phyloP scores from a whole-genome alignment of 768 basidiomycete genomes.

The Leucosporidium yakuticum region DNA sequence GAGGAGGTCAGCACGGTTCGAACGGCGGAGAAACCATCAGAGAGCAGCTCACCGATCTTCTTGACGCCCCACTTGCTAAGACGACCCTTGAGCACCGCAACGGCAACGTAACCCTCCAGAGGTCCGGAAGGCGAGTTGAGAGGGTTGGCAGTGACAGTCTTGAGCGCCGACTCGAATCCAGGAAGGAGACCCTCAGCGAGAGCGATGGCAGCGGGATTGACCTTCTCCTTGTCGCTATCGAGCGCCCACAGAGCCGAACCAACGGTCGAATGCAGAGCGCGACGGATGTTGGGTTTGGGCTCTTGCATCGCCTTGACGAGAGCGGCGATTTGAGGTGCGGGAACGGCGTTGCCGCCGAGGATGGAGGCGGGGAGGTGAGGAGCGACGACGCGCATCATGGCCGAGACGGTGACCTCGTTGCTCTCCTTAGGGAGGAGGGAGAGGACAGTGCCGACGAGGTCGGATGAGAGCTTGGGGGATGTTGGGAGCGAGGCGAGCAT shows the following conservation, averaged over 20 bases:
- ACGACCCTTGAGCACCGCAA: slow-evolving; percentile 62
- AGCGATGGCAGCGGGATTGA: slow-evolving; percentile 44
- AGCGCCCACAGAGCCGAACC: slow-evolving; percentile 56
- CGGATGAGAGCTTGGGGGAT: slow-evolving; percentile 50
- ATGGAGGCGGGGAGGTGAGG: slow-evolving; percentile 59
- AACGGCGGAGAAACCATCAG: too few relatives aligned
- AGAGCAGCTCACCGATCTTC: slow-evolving; percentile 47
- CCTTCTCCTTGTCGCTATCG: slow-evolving; percentile 41
- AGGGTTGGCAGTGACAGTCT: slow-evolving; percentile 59
- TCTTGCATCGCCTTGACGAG: slow-evolving; percentile 68
- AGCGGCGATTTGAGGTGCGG: slow-evolving; percentile 39
- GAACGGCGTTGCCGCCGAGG: neutral
- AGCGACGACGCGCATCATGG: slow-evolving; percentile 55
- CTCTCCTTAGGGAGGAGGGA: slow-evolving; percentile 65
- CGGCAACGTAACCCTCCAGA: slow-evolving; percentile 76
- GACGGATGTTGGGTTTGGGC: slow-evolving; percentile 57
- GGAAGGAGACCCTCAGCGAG: slow-evolving; percentile 57
- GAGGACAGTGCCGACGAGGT: slow-evolving; percentile 46
- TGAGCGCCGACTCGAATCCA: slow-evolving; percentile 64
- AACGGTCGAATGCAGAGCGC: slow-evolving; percentile 59
- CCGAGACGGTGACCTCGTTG: slow-evolving; percentile 59
- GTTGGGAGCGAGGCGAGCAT: slow-evolving; percentile 61
- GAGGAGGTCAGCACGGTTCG: slow-evolving; percentile 25
- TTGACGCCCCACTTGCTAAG: slow-evolving; percentile 46
- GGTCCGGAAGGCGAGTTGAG: slow-evolving; percentile 59